A percentile compares a stretch with the other conserved stretches of the same genome.
phyloP scores from a whole-genome alignment of 495 filamentous ascomycete genomes.

The Rostrohypoxylon terebratum region DNA sequence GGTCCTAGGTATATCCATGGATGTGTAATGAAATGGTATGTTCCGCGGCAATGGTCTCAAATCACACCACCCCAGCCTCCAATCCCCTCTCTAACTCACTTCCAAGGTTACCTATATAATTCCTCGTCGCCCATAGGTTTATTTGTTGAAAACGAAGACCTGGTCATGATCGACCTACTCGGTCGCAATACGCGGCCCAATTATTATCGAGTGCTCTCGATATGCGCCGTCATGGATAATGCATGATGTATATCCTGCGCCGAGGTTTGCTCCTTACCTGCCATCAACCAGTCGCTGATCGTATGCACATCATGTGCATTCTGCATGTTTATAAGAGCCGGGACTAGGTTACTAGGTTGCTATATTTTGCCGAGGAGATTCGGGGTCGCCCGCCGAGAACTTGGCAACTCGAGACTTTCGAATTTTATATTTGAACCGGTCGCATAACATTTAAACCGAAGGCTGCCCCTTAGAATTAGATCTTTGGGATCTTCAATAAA shows the following conservation, averaged over 20 bases:
- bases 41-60: not conserved
- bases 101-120: slow-evolving; percentile 10
- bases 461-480: not conserved
- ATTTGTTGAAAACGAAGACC: not conserved
- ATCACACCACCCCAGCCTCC: not conserved
- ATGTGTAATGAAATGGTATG: not conserved
- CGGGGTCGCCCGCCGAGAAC: slow-evolving; percentile 32
- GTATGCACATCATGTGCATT: slow-evolving; percentile 27
- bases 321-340: slow-evolving; percentile 26
- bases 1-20: not conserved
- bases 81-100: not conserved
- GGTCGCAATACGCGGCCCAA: slow-evolving; percentile 13
- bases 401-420: not conserved
- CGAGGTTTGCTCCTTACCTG: slow-evolving; percentile 7
- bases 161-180: not conserved
- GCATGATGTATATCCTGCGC: slow-evolving; percentile 1
- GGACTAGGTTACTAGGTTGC: slow-evolving; percentile 6
- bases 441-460: slow-evolving; percentile 8
- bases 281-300: slow-evolving; percentile 9
- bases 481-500: not conserved
- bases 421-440: slow-evolving; percentile 21
- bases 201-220: not conserved
- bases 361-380: slow-evolving; percentile 43
- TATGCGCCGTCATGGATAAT: slow-evolving; percentile 13
- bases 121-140: not conserved